Conservation (phyloP, 2,329 filamentous ascomycete genomes). For the Exophiala alcalophila region DNA sequence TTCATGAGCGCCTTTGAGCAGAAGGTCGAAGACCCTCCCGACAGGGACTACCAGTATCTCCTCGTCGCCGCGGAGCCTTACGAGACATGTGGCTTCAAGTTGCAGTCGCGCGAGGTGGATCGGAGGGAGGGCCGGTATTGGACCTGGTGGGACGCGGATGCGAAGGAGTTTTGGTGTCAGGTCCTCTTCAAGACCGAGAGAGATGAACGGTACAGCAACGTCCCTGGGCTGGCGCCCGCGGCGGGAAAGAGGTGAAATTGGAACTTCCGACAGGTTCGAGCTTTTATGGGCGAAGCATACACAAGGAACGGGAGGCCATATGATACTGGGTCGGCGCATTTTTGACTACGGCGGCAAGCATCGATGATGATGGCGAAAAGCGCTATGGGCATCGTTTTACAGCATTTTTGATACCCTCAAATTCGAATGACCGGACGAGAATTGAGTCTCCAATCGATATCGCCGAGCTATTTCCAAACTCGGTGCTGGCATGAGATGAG, state of each 20-base stretch:
- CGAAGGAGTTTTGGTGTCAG: constrained; percentile 97
- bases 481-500: no score
- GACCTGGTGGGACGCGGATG: constrained; percentile 91
- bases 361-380: no score
- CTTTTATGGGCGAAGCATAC: no score
- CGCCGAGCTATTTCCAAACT: no score
- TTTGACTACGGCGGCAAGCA: no score
- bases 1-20: constrained; percentile 99
- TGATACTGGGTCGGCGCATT: no score
- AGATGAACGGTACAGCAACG: constrained; percentile 77
- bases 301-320: no score
- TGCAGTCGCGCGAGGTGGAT: constrained; percentile 91
- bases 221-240: constrained; percentile 59
- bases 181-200: constrained; percentile 98
- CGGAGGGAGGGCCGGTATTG: constrained; percentile 83
- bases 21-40: constrained; percentile 84
- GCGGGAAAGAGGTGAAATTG: constrained; percentile 14
- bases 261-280: no score
- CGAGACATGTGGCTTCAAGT: constrained; percentile 94
- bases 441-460: no score
- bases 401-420: no score
- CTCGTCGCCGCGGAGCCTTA: constrained; percentile 95
- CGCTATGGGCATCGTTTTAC: no score
- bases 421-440: no score
- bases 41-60: constrained; percentile 92